These are phyloP conservation scores for Avena insularis DNA, from an alignment of 176 grass and related monocot species.

Conservation along the genomic window DNA sequence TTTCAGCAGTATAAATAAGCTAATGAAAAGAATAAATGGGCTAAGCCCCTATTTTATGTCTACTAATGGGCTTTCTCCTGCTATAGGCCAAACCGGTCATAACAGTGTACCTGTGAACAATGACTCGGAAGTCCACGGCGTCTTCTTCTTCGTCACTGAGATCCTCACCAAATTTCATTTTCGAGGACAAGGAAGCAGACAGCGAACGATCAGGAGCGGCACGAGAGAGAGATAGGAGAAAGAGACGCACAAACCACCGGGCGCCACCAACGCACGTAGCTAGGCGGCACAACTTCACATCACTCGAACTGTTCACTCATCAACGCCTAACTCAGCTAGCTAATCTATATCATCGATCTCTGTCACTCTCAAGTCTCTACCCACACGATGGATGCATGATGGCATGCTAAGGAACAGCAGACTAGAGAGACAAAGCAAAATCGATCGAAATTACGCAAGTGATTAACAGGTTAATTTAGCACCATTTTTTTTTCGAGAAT, in stretches of 20 bases:
- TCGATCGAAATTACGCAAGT: background rate
- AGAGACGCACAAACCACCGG: background rate
- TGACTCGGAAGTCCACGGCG: too few relatives aligned
- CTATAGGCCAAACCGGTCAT: too few relatives aligned
- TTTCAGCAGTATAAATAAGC: too few relatives aligned
- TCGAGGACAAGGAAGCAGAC: too few relatives aligned
- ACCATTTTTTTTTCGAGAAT: too few relatives aligned
- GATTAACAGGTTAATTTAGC: slow-evolving; percentile 2
- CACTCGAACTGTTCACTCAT: slow-evolving; percentile 24
- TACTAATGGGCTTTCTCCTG: too few relatives aligned
- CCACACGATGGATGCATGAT: background rate
- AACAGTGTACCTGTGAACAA: too few relatives aligned
- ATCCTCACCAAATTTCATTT: too few relatives aligned
- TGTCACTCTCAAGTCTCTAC: background rate
- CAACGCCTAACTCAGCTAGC: background rate
- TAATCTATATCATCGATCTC: background rate
- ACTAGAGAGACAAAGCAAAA: background rate
- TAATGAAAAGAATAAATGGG: too few relatives aligned
- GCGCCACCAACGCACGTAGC: background rate
- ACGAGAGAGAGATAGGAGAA: background rate
- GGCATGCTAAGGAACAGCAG: background rate
- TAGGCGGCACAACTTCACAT: background rate
- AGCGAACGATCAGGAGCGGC: background rate
- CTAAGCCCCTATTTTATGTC: too few relatives aligned
- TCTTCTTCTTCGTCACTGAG: too few relatives aligned